Evolutionary conservation across 176 grass and related monocot genomes (phyloP).

Genomic region (Microstegium vimineum): DNA sequence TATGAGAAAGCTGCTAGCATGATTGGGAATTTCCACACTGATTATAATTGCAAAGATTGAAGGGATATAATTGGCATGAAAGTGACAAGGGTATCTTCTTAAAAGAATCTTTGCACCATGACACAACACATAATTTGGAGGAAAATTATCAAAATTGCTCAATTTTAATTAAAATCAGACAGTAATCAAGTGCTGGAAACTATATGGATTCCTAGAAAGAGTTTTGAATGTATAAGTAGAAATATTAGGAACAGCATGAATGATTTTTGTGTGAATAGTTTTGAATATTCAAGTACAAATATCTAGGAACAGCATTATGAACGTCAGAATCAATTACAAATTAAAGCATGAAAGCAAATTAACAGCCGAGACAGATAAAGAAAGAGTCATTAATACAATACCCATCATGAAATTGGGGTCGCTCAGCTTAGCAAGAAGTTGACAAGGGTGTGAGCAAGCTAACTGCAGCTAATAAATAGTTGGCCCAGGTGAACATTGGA

Average conservation of each 20-base stretch:
- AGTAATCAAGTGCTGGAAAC: background rate
- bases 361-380: background rate
- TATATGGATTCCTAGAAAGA: background rate
- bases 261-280: background rate
- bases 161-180: background rate
- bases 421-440: background rate
- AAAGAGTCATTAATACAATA: background rate
- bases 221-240: background rate
- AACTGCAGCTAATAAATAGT: background rate
- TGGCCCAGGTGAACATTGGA: background rate
- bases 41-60: conserved; percentile 1
- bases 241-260: background rate
- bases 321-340: background rate
- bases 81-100: background rate
- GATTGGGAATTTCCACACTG: conserved; percentile 24
- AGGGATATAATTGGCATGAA: background rate
- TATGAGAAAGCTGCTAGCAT: conserved; percentile 21
- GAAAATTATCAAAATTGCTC: background rate
- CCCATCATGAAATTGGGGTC: background rate
- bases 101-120: background rate
- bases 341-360: background rate
- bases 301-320: background rate
- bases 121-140: background rate
- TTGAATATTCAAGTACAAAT: background rate
- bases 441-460: background rate